phyloP scores from a whole-genome alignment of 176 grass and related monocot species.

The Carex cristatella region DNA sequence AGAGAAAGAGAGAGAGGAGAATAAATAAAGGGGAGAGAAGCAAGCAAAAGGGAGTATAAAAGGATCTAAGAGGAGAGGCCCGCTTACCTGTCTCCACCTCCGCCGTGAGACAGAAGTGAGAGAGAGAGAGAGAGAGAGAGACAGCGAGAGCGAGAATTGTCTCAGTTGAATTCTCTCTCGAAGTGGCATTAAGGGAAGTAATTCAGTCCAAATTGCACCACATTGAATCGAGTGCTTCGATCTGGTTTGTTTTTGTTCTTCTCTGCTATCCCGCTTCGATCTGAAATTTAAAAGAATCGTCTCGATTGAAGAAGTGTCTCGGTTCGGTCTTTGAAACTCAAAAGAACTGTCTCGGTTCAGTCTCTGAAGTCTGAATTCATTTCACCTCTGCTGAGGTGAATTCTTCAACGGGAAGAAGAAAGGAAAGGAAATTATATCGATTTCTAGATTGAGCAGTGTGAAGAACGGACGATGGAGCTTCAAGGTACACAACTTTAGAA shows the following conservation, averaged over 20 bases:
- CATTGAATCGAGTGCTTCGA: background rate
- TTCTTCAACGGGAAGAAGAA: slow-evolving; percentile 6
- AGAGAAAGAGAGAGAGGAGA: slow-evolving; percentile 5
- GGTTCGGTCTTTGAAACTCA: background rate
- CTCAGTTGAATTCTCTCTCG: background rate
- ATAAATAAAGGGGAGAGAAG: slow-evolving; percentile 15
- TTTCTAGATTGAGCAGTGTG: background rate
- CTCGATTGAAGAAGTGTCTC: background rate
- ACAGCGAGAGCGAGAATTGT: background rate
- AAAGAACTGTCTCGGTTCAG: background rate
- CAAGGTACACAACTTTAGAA: slow-evolving; percentile 42
- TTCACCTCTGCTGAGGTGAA: background rate
- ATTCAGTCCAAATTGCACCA: background rate
- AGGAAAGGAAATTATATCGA: background rate
- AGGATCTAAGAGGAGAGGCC: slow-evolving; percentile 1
- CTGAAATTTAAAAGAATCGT: slow-evolving; percentile 1
- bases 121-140: background rate
- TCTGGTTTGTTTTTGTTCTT: background rate
- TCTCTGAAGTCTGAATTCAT: background rate
- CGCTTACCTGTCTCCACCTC: slow-evolving; percentile 8
- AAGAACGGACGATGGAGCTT: slow-evolving; percentile 47
- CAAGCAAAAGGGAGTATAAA: slow-evolving; percentile 19
- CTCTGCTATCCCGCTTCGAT: background rate
- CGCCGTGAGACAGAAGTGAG: background rate
- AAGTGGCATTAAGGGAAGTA: background rate